These are phyloP conservation scores for Neurospora crassa DNA, from an alignment of 2,329 filamentous ascomycete species.

Conservation along the genomic window DNA sequence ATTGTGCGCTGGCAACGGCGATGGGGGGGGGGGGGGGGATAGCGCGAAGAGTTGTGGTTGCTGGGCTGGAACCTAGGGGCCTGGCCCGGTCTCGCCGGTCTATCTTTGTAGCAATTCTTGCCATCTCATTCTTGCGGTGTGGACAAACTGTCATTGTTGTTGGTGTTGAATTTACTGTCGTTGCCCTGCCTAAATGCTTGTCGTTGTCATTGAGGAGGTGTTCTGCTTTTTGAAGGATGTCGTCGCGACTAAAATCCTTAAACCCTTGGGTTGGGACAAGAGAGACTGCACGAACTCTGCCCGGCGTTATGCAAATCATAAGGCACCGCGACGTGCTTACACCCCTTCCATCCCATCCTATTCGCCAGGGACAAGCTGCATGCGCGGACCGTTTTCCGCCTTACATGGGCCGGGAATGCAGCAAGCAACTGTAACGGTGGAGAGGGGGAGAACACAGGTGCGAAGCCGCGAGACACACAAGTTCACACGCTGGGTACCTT, in stretches of 20 bases:
- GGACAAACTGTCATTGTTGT: not conserved
- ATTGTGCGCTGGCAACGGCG: not conserved
- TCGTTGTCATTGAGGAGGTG: not conserved
- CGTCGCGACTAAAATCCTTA: not conserved
- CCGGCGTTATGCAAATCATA: conserved; percentile 20
- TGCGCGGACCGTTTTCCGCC: conserved; percentile 29
- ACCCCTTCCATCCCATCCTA: conserved; percentile 14
- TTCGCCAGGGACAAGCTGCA: conserved; percentile 22
- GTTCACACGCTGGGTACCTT: not conserved
- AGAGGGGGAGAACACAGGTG: not conserved
- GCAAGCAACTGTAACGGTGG: conserved; percentile 1
- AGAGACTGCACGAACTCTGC: not conserved
- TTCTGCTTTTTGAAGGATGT: not conserved
- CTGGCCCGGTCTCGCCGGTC: not conserved
- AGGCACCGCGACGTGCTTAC: conserved; percentile 13
- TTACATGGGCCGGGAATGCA: conserved; percentile 21
- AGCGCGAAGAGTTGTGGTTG: not conserved
- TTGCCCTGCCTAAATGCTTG: not conserved
- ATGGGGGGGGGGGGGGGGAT: not conserved
- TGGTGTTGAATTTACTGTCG: not conserved
- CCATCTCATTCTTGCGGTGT: not conserved
- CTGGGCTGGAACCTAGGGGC: not conserved
- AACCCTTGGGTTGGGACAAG: not conserved
- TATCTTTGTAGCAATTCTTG: conserved; percentile 3
- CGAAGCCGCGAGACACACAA: not conserved